phyloP scores from a whole-genome alignment of 202 grass and related monocot species.

The Schoenoplectus tabernaemontani region DNA sequence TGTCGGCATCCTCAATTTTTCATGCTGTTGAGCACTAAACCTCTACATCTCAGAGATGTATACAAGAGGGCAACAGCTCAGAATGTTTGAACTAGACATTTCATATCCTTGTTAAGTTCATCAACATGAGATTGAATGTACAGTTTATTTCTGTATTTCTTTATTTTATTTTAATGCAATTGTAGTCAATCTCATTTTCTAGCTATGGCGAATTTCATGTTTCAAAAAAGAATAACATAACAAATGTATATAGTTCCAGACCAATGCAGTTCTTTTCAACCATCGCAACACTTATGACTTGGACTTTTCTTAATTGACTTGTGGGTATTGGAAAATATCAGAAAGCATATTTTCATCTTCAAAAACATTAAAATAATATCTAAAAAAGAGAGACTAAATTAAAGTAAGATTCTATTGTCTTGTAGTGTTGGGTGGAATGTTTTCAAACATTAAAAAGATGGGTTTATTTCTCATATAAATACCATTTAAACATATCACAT shows the following conservation, averaged over 20 bases:
- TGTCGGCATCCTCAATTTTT: background rate
- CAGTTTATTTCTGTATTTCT: background rate
- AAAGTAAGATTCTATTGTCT: constrained; percentile 70
- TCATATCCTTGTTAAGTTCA: background rate
- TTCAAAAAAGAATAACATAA: background rate
- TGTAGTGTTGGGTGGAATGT: constrained; percentile 69
- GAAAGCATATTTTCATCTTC: background rate
- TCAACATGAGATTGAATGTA: too few relatives aligned
- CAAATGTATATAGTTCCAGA: background rate
- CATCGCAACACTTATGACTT: too few relatives aligned
- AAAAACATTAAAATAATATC: background rate
- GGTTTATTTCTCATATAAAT: constrained; percentile 71
- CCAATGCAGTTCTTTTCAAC: too few relatives aligned
- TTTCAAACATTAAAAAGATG: constrained; percentile 67
- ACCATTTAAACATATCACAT: constrained; percentile 23
- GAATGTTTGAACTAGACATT: background rate
- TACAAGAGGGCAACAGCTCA: constrained; percentile 44
- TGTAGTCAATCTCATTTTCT: background rate
- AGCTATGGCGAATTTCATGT: background rate
- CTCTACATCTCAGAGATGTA: constrained; percentile 55
- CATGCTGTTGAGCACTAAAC: background rate
- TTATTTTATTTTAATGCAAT: background rate
- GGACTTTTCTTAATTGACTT: constrained; percentile 31
- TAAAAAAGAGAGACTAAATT: constrained; percentile 45
- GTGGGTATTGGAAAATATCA: constrained; percentile 23